Evolutionary conservation across 2,329 filamentous ascomycete species (phyloP).

Genomic region (Aspergillus transmontanensis): DNA sequence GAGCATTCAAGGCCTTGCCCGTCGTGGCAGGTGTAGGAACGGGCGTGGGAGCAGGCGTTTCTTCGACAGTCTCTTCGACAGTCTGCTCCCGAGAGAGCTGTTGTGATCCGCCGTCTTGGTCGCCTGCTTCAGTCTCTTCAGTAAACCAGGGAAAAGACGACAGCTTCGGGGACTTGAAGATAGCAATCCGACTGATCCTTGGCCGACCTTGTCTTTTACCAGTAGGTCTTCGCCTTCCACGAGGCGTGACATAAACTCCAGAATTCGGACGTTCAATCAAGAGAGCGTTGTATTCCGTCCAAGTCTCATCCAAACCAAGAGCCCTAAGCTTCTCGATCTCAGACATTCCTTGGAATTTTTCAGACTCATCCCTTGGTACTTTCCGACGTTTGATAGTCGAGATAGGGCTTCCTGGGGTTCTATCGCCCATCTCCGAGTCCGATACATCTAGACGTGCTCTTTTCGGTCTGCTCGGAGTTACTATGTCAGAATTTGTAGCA

Average conservation of each 20-base stretch:
- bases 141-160: conserved; percentile 40
- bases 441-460: conserved; percentile 12
- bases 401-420: neutral
- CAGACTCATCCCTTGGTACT: conserved; percentile 20
- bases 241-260: conserved; percentile 46
- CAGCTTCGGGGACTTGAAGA: conserved; percentile 41
- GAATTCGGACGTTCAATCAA: conserved; percentile 39
- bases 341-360: conserved; percentile 33
- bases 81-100: neutral
- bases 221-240: conserved; percentile 40
- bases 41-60: neutral
- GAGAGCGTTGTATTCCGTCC: conserved; percentile 44
- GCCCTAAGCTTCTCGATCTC: conserved; percentile 43
- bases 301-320: conserved; percentile 43
- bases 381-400: conserved; percentile 10
- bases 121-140: conserved; percentile 9
- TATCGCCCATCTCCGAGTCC: conserved; percentile 15
- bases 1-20: neutral
- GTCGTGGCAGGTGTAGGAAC: neutral
- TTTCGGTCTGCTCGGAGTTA: conserved; percentile 19
- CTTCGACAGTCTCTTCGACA: neutral
- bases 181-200: conserved; percentile 40
- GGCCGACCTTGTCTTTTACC: conserved; percentile 43
- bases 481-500: neutral
- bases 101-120: conserved; percentile 12